Evolutionary conservation across 75 land plant genomes (phyloP).

Genomic region (Sequoia sempervirens): DNA sequence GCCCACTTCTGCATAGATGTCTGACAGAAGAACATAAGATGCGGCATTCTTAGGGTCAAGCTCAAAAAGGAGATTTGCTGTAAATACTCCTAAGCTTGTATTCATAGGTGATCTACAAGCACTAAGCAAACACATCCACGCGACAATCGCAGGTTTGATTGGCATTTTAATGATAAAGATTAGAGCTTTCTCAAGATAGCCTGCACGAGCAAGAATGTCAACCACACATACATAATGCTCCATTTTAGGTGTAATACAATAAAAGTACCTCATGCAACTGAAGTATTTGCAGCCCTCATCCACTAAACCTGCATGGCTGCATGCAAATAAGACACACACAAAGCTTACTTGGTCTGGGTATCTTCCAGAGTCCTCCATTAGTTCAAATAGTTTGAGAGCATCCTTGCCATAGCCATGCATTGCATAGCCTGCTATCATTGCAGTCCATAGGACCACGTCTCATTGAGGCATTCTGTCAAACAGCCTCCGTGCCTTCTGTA

Average conservation of each 20-base stretch:
- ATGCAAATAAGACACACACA: too few relatives aligned
- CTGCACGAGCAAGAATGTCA: constrained; percentile 24
- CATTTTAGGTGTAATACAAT: not conserved
- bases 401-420: constrained; percentile 17
- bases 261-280: not conserved
- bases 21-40: constrained; percentile 10
- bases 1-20: constrained; percentile 23
- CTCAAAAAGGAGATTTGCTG: not conserved
- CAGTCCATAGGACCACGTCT: constrained; percentile 10
- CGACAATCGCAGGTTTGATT: not conserved
- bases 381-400: not conserved
- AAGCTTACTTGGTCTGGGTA: too few relatives aligned
- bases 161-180: constrained; percentile 25
- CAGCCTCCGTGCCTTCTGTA: constrained; percentile 8
- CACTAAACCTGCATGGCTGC: not conserved
- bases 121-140: not conserved
- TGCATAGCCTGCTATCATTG: constrained; percentile 17
- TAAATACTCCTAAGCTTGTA: not conserved
- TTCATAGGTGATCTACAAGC: not conserved
- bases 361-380: too few relatives aligned
- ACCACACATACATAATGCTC: constrained; percentile 35
- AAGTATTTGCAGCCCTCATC: constrained; percentile 7
- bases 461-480: not conserved
- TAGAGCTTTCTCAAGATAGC: constrained; percentile 21
- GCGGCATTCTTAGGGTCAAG: too few relatives aligned